Evolutionary conservation across 805 yeast genomes (phyloP).

Genomic region (Metschnikowia sp.): DNA sequence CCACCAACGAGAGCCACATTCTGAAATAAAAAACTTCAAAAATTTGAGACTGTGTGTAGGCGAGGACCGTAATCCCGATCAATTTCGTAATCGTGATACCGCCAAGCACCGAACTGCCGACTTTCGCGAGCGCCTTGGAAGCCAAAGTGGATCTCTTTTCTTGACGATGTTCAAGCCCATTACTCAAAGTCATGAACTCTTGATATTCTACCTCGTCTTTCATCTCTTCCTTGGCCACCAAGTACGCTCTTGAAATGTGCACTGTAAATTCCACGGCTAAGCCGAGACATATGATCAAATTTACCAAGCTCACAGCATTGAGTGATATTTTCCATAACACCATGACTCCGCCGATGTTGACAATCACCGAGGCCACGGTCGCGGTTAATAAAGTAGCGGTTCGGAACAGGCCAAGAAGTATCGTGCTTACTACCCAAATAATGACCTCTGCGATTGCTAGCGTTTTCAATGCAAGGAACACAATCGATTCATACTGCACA

Average conservation of each 20-base stretch:
- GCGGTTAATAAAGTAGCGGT: conserved; percentile 55
- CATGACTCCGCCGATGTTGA: conserved; percentile 80
- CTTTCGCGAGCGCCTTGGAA: conserved; percentile 60
- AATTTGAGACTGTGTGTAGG: conserved; percentile 82
- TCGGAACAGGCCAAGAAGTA: conserved; percentile 63
- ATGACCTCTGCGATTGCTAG: conserved; percentile 49
- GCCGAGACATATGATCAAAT: conserved; percentile 88
- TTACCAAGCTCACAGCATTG: conserved; percentile 88
- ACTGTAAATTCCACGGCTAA: conserved; percentile 90
- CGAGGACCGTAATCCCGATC: conserved; percentile 82
- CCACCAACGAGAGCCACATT: conserved; percentile 85
- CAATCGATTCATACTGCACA: conserved; percentile 76
- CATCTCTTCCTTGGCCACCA: conserved; percentile 32
- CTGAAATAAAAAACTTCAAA: conserved; percentile 90
- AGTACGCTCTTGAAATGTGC: conserved; percentile 79
- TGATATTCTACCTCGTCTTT: conserved; percentile 12
- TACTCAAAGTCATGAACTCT: conserved; percentile 15
- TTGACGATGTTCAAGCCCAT: not conserved
- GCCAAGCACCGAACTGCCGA: conserved; percentile 88
- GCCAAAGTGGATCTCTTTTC: conserved; percentile 28
- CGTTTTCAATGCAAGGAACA: conserved; percentile 53
- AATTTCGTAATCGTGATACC: conserved; percentile 90
- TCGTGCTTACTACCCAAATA: conserved; percentile 50
- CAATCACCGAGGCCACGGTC: conserved; percentile 61
- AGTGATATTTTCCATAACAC: conserved; percentile 68